Conservation (phyloP, 495 filamentous ascomycete species). For the Cercophora scortea region DNA sequence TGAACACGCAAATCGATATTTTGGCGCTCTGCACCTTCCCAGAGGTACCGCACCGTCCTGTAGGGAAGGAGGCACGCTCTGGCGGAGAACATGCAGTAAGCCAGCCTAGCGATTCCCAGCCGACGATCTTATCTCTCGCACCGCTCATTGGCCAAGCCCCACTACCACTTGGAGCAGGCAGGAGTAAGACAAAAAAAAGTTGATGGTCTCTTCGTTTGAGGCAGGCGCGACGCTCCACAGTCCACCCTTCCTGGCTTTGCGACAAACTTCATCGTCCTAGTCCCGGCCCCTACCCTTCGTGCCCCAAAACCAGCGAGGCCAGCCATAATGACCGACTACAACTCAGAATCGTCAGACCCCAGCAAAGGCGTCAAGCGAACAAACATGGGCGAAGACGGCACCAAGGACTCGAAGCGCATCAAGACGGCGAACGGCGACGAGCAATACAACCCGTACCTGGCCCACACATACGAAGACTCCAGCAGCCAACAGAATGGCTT, state of each 20-base stretch:
- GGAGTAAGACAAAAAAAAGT: constrained; percentile 2
- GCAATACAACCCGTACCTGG: constrained; percentile 74
- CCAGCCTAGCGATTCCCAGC: too few relatives aligned
- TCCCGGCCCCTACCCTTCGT: background rate
- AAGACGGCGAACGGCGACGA: constrained; percentile 25
- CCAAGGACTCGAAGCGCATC: constrained; percentile 23
- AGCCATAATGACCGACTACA: too few relatives aligned
- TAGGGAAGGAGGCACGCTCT: too few relatives aligned
- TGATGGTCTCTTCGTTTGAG: background rate
- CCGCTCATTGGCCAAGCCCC: background rate
- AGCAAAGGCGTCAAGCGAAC: constrained; percentile 20
- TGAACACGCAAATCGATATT: too few relatives aligned
- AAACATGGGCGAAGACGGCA: constrained; percentile 17
- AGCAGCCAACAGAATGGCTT: constrained; percentile 22
- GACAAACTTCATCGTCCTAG: background rate
- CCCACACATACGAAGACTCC: constrained; percentile 66
- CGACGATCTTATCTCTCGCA: background rate
- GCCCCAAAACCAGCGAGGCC: background rate
- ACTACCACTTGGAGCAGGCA: background rate
- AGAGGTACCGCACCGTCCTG: too few relatives aligned
- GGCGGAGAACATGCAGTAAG: too few relatives aligned
- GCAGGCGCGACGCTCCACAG: background rate
- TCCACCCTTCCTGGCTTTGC: background rate
- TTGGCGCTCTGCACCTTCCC: too few relatives aligned
- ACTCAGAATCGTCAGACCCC: constrained; percentile 1